Evolutionary conservation across 805 yeast species (phyloP).

Genomic region (Saturnispora sekii): DNA sequence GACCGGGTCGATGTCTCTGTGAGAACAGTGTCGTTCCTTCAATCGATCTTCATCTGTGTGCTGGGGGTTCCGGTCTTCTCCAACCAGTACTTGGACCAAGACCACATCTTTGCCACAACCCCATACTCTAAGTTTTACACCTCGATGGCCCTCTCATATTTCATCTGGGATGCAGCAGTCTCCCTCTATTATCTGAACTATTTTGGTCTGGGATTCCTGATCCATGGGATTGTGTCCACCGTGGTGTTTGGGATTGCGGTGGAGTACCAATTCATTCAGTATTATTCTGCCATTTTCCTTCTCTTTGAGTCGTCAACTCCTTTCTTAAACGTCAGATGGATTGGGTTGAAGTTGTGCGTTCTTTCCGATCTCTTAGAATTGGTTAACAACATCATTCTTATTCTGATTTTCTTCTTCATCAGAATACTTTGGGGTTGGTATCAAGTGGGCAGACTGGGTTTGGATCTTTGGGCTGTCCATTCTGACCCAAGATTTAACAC

Average conservation of each 20-base stretch:
- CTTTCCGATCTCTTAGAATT: conserved; percentile 24
- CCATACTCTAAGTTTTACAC: conserved; percentile 26
- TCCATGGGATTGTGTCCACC: conserved; percentile 29
- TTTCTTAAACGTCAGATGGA: conserved; percentile 29
- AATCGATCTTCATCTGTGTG: conserved; percentile 23
- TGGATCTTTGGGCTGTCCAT: conserved; percentile 22
- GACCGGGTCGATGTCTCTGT: conserved; percentile 24
- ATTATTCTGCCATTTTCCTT: conserved; percentile 28
- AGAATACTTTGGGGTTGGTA: conserved; percentile 33
- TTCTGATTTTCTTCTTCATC: conserved; percentile 27
- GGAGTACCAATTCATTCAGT: conserved; percentile 22
- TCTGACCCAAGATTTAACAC: conserved; percentile 23
- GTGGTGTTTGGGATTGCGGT: conserved; percentile 23
- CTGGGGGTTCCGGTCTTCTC: conserved; percentile 24
- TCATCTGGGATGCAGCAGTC: conserved; percentile 28
- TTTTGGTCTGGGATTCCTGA: conserved; percentile 28
- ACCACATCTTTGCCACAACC: conserved; percentile 26
- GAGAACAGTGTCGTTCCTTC: conserved; percentile 27
- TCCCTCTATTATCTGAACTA: conserved; percentile 21
- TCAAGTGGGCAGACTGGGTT: conserved; percentile 22
- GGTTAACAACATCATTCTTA: conserved; percentile 26
- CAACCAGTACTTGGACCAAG: conserved; percentile 20
- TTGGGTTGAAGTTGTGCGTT: conserved; percentile 25
- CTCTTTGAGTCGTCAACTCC: conserved; percentile 31
- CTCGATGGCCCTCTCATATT: conserved; percentile 27